These are phyloP conservation scores for Heliamphora pulchella DNA, from an alignment of 179 eudicot species.

Conservation along the genomic window DNA sequence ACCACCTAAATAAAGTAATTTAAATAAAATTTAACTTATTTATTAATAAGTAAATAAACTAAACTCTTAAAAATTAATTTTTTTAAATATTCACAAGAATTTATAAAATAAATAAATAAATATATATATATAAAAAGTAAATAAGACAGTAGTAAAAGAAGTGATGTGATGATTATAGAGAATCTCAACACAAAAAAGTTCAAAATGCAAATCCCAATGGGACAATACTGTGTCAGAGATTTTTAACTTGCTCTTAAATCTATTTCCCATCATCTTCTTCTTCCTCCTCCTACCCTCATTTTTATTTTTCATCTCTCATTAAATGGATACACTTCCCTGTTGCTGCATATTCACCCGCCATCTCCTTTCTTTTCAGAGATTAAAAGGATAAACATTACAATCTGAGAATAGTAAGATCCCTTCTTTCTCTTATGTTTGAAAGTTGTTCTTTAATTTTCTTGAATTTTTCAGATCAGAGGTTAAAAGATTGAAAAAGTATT, in stretches of 20 bases:
- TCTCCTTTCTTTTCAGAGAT: background rate
- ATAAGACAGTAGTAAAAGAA: no score
- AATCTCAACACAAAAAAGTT: no score
- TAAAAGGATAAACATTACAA: background rate
- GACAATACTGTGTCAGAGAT: background rate
- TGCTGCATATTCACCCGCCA: background rate
- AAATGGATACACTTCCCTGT: background rate
- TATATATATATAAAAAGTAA: no score
- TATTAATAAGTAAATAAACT: no score
- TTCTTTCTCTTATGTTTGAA: background rate
- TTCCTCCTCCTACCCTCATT: background rate
- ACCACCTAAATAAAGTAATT: no score
- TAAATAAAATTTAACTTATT: no score
- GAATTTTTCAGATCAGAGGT: background rate
- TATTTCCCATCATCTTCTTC: background rate
- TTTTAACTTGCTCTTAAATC: background rate
- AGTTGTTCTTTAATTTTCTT: background rate
- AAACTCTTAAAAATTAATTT: no score
- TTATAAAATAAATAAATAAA: no score
- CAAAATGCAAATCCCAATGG: no score
- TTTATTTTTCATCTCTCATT: background rate
- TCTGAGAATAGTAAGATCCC: background rate
- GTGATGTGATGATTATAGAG: no score
- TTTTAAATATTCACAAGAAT: no score
- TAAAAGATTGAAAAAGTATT: background rate